Evolutionary conservation across 2,329 filamentous ascomycete species (phyloP), one percentile per base, ranked within the genome.

Genomic region (Periconia sp.): DNA sequence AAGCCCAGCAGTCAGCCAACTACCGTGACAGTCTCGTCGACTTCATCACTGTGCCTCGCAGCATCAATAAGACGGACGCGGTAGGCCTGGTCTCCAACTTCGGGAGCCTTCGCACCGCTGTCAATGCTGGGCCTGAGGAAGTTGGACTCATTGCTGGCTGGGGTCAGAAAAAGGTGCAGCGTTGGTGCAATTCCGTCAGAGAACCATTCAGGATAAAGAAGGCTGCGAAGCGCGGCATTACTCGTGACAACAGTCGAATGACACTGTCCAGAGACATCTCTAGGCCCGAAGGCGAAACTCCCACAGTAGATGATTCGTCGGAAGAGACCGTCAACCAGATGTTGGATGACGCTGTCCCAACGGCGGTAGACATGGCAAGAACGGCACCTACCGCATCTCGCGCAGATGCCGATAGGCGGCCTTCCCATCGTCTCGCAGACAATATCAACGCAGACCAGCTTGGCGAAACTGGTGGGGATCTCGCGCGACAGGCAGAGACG

Each of bases 51-150:
- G 86, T 89, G 2, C 92, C 94, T 3, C 78, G 92, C 43, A 89
- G 86, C 50, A 84, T 99, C 65, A 97, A 97, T 73, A 96, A 96
- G 70, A 91, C 91, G 1, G 94, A 99, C 71, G 91, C 94, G 0
- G 84, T 96, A 8, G 88, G 89, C 19, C 73, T 99, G 36, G 91
- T 97, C 24, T 88, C 89, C 55, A 91, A 90, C 36, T 99, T 97
- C 74, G 94, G 94, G 17, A 95, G 89, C 54, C 73, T 99, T 44
- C 84, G 86, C 56, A 88, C 87, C 25, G 92, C 92, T 0, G 78
- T 97, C 46, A 96, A 96, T 68, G 92, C 91, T 2, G 82, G 87
- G 31, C 83, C 89, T 0, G 94, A 97, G 65, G 88, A 95, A 69
- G 80, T 99, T 24, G 83, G 85, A 11, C 75, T 89, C 50, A 84